These are phyloP conservation scores for Cyberlindnera misumaiensis DNA, from an alignment of 805 yeast species.

Conservation along the genomic window DNA sequence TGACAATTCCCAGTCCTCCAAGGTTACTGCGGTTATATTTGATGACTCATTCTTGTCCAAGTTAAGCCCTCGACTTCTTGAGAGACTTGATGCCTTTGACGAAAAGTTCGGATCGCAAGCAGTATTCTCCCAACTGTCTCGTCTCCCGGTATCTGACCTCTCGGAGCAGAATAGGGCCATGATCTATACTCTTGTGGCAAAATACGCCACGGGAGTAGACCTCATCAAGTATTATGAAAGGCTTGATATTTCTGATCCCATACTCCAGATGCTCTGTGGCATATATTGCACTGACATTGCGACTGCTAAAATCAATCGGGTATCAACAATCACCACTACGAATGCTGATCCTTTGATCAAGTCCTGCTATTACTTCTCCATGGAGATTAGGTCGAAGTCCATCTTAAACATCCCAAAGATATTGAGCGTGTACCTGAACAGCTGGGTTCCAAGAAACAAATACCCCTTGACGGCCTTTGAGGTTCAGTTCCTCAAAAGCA, in stretches of 20 bases:
- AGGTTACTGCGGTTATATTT: conserved; percentile 6
- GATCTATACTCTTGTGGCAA: conserved; percentile 13
- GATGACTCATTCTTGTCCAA: conserved; percentile 10
- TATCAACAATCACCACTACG: conserved; percentile 3
- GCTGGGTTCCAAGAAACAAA: conserved; percentile 25
- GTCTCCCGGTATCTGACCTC: conserved; percentile 6
- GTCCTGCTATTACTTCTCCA: conserved; percentile 26
- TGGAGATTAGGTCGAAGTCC: conserved; percentile 28
- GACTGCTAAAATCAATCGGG: conserved; percentile 7
- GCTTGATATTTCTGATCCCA: conserved; percentile 12
- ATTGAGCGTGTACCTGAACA: conserved; percentile 23
- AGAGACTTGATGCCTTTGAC: conserved; percentile 13
- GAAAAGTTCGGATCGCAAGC: conserved; percentile 6
- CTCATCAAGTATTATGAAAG: conserved; percentile 5
- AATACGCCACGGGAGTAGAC: conserved; percentile 6
- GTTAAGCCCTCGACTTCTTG: conserved; percentile 9
- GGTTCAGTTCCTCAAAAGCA: conserved; percentile 9
- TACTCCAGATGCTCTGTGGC: conserved; percentile 21
- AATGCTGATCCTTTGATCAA: conserved; percentile 26
- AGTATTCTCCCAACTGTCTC: conserved; percentile 3
- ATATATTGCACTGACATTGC: conserved; percentile 12
- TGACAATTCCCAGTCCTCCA: neutral
- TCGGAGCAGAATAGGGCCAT: conserved; percentile 16
- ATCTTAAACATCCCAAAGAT: conserved; percentile 26
- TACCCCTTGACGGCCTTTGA: conserved; percentile 12